Conservation (phyloP, 2,329 filamentous ascomycete species). For the Colletotrichum endophyticum region DNA sequence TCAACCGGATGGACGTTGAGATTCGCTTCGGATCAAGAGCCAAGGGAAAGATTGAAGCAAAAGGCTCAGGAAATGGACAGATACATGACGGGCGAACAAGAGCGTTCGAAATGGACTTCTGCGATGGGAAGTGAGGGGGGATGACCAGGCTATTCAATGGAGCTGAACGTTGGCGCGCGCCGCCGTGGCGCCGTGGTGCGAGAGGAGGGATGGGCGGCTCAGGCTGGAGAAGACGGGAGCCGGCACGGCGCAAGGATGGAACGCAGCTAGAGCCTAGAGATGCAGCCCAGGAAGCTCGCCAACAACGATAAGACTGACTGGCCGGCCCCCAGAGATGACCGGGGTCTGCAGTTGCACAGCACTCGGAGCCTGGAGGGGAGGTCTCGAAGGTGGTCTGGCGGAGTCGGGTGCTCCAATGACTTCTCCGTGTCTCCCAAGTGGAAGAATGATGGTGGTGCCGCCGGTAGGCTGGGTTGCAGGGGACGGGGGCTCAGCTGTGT, state of each 20-base stretch:
- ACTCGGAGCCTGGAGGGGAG: conserved; percentile 5
- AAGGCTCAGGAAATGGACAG: not conserved
- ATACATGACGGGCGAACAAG: not conserved
- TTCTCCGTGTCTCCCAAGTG: not conserved
- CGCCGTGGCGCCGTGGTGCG: not conserved
- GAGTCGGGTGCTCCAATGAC: not conserved
- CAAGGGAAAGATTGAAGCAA: not conserved
- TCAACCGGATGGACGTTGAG: not conserved
- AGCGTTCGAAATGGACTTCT: not conserved
- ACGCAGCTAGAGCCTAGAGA: not conserved
- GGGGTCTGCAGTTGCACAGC: not conserved
- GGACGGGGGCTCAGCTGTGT: conserved; percentile 11
- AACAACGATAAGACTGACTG: not conserved
- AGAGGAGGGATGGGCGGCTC: not conserved
- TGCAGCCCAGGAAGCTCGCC: not conserved
- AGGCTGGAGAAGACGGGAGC: not conserved
- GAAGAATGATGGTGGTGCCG: conserved; percentile 1
- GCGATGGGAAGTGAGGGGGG: conserved; percentile 10
- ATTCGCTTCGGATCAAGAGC: not conserved
- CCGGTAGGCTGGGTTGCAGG: conserved; percentile 2
- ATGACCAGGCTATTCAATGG: conserved; percentile 17
- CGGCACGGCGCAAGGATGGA: conserved; percentile 13
- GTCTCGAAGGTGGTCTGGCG: conserved; percentile 14
- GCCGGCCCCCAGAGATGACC: not conserved
- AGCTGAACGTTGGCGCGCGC: conserved; percentile 1